Evolutionary conservation across 2,329 filamentous ascomycete genomes (phyloP), one percentile per base, ranked within the genome.

Genomic region (Apiospora phragmitis): DNA sequence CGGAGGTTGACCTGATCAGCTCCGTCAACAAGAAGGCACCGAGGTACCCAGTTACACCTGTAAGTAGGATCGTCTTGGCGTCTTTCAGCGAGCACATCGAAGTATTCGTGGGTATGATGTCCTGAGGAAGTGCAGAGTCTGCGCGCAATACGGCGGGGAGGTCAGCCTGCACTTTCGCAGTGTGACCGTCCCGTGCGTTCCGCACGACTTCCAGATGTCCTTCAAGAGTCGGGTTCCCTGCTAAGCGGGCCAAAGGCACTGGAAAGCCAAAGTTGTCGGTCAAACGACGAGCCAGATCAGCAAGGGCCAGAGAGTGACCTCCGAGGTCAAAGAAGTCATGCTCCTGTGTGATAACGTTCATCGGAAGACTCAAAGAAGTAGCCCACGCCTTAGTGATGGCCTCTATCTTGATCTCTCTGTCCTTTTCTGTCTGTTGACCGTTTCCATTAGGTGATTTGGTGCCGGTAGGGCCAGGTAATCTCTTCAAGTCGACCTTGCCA

Each of bases 321-420:
- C 93, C 93, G 1, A 95, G 83, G 72, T 95, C 93, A 78, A 95
- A 95, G 80, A 95, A 95, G 79, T 91, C 92, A 78, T 94, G 91
- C 72, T 93, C 90, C 1, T 84, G 87, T 77, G 75, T 73, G 68
- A 91, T 92, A 26, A 87, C 84, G 51, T 81, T 86, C 12, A 85
- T 82, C 0, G 91, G 87, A n/a, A 92, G 87, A 72, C 91, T 90
- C 18, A 95, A 85, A 35, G 90, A 88, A 2, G 89, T 85, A 2
- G 92, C 91, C 93, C 93, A 95, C 69, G 92, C 85, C 74, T 91
- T 88, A 18, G 91, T 88, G 45, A 95, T 89, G 21, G 90, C 88
- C 67, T 92, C 87, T 69, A 91, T 85, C 72, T 85, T 87, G 75
- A 94, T 90, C 18, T 89, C 88, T 70, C 91, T 90, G 73, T 92